Evolutionary conservation across 2,329 filamentous ascomycete species (phyloP), one percentile per base, ranked within the genome.

Genomic region (Neofusicoccum laricinum): DNA sequence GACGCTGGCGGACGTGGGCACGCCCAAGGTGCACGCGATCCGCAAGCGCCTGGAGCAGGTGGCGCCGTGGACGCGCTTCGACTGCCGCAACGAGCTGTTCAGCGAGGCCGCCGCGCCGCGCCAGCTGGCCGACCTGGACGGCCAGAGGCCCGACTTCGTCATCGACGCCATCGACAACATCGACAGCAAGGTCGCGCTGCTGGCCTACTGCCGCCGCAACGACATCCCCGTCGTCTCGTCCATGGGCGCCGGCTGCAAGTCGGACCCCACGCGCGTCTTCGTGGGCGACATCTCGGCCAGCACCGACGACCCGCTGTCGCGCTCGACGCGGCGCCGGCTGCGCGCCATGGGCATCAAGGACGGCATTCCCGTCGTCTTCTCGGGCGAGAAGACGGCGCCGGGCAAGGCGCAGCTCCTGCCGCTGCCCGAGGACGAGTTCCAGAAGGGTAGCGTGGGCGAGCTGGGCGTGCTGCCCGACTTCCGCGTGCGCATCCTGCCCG

Each of bases 151-250:
- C 1, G 90, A 94, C 71, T 99, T 89, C 72, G 88, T 99, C n/a
- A 87, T 99, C 40, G 95, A 99, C 77, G 96, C 94, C 21, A 99
- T 99, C 69, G 95, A 99, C 77, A 98, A 99, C 74, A 98, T 99
- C 67, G 92, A 97, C 59, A 96, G 92, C 62, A 99, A 99, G 80
- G 94, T 99, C 2, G 90, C 89, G 17, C 81, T 99, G 63, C 82
- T 99, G 45, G 88, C 92, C 71, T 96, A 96, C 79, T 99, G 95
- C 78, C 84, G 93, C 74, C 85, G 88, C 66, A 85, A 92, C 73
- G 82, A 84, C 1, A 81, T 98, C 30, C 89, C 88, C 0, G 92
- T 99, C 32, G 93, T 99, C 67, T 95, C 92, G 15, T 91, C 92
- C 36, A 98, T 98, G 93, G 95, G 95, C 0, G 95, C 95, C 0